These are phyloP conservation scores for Hanseniaspora vineae DNA, from an alignment of 805 yeast genomes.

Conservation along the genomic window DNA sequence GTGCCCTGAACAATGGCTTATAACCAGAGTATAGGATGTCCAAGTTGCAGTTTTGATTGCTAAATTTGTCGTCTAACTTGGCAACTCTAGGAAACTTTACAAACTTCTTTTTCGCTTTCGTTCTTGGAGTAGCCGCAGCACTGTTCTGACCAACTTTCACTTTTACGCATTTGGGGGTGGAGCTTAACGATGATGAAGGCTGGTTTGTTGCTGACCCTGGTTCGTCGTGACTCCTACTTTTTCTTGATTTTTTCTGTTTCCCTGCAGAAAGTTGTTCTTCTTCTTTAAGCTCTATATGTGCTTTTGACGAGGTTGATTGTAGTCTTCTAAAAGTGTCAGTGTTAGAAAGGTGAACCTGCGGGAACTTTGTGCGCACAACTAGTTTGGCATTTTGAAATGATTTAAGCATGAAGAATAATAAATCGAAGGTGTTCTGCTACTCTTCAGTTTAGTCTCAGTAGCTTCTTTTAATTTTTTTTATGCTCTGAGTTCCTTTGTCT, in stretches of 20 bases:
- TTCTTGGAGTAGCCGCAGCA: not conserved
- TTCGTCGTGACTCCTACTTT: not conserved
- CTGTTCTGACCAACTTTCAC: not conserved
- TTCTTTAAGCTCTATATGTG: not conserved
- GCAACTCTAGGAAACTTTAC: not conserved
- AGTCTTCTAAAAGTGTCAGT: not conserved
- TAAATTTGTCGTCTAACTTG: not conserved
- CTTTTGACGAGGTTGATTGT: not conserved
- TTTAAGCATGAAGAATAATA: too few species aligned
- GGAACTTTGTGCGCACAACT: too few species aligned
- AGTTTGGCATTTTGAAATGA: too few species aligned
- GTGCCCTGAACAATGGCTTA: not conserved
- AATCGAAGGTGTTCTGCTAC: too few species aligned
- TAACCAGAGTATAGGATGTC: not conserved
- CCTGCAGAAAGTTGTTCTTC: not conserved
- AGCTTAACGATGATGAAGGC: not conserved
- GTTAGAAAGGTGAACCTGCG: too few species aligned
- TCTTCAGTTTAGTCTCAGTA: too few species aligned
- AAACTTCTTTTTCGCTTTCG: not conserved
- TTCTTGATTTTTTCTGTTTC: not conserved
- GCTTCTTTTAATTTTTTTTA: too few species aligned
- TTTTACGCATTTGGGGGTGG: not conserved
- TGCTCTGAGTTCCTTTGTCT: too few species aligned
- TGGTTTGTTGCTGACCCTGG: not conserved
- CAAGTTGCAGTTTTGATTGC: not conserved